Evolutionary conservation across 306 rosid genomes (phyloP), one percentile per base, ranked within the genome.

Genomic region (Dalbergia cultrata): DNA sequence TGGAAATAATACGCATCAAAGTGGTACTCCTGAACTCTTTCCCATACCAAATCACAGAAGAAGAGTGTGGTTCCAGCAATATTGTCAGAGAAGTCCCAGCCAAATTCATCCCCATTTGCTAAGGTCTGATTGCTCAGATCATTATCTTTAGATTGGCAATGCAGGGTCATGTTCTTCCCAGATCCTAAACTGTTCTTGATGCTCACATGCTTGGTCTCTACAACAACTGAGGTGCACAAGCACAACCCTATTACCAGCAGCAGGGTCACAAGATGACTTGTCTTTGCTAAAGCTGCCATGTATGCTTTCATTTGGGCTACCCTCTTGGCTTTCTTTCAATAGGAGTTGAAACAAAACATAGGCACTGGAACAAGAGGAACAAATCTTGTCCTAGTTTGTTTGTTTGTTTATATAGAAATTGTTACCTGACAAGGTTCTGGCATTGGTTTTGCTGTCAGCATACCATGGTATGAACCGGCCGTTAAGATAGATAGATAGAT

Each of bases 11-110:
- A 87, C 0, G 88, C 88, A 22, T 77, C 71, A 70, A 87, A 74
- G 67, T 60, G 70, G 67, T 11, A 81, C 13, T 52, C n/a, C 52
- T 56, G 74, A 44, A 78, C 84, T 5, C 18, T 79, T 19, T 57
- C 74, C 89, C 89, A 86, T 12, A 43, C 62, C 86, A 88, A 13
- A 71, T 86, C 80, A 76, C 88, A 90, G 75, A 47, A 85, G 62
- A 85, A 86, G 2, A 85, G 66, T 18, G 90, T 85, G 19, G 84
- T 86, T 57, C 81, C 81, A 44, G 13, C 0, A 17, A 80, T 3
- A 47, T 80, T 70, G 57, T 9, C 85, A 17, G 8, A 7, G 78
- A 88, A 74, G 8, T 72, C 67, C 90, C 92, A 90, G 0, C 84
- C 82, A 74, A 72, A 77, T n/a, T 81, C 82, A 31, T 69, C 54